These are phyloP conservation scores for Trametes pubescens DNA, from an alignment of 1,284 basidiomycete species.

Conservation along the genomic window DNA sequence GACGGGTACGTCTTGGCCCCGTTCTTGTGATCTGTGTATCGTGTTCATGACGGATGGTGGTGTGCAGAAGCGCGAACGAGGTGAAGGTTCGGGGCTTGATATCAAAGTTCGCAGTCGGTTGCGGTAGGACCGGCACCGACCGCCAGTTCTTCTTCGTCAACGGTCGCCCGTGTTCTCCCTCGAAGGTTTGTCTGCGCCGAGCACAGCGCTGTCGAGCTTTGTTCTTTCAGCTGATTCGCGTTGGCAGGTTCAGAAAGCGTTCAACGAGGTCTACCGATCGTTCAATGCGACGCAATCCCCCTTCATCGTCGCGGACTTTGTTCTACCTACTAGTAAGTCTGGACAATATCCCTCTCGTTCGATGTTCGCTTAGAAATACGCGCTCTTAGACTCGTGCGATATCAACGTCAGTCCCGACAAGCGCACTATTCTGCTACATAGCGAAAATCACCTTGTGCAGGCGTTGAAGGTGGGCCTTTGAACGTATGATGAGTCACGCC, in stretches of 20 bases:
- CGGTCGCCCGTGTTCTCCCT: slow-evolving; percentile 85
- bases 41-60: background rate
- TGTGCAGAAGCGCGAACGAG: slow-evolving; percentile 43
- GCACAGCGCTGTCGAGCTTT: background rate
- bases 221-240: background rate
- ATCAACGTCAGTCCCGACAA: slow-evolving; percentile 99
- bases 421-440: slow-evolving; percentile 92
- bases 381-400: slow-evolving; percentile 78
- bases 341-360: background rate
- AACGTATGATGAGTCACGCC: slow-evolving; percentile 13
- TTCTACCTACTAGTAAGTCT: slow-evolving; percentile 72
- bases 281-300: slow-evolving; percentile 87
- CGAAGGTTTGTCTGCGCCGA: slow-evolving; percentile 59
- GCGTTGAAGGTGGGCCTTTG: slow-evolving; percentile 70
- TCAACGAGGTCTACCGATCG: slow-evolving; percentile 90
- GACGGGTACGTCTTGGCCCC: slow-evolving; percentile 35
- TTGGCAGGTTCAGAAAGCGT: slow-evolving; percentile 77
- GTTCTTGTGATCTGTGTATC: background rate
- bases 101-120: slow-evolving; percentile 77
- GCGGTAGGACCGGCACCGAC: slow-evolving; percentile 83
- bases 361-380: background rate
- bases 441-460: slow-evolving; percentile 84
- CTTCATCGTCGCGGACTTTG: slow-evolving; percentile 86
- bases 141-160: slow-evolving; percentile 96
- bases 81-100: slow-evolving; percentile 79